Evolutionary conservation across 164 flowering plant species (phyloP).

Genomic region (Magnolia sinica): DNA sequence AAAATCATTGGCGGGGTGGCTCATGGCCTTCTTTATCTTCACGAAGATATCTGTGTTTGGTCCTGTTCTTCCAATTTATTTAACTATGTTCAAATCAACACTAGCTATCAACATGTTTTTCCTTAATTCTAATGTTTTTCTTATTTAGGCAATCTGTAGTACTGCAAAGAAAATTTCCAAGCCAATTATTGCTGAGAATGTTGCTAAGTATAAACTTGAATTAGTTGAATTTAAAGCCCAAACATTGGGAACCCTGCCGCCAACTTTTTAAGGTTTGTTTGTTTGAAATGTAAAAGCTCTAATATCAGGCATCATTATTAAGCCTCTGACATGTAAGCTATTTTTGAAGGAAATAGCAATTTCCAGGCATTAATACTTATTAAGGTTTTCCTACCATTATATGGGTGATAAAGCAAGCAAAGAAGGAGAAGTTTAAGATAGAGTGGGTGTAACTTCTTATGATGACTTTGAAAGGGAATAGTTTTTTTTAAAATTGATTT

Average conservation of each 20-base stretch:
- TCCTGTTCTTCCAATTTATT: background rate
- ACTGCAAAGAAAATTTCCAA: conserved; percentile 68
- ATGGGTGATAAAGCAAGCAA: background rate
- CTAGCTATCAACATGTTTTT: background rate
- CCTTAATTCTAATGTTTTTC: background rate
- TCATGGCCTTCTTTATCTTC: conserved; percentile 82
- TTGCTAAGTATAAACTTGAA: conserved; percentile 86
- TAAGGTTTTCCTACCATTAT: background rate
- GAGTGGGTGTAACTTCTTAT: background rate
- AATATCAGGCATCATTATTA: no score
- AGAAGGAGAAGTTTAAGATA: background rate
- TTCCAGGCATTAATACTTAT: no score
- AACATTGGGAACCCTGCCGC: conserved; percentile 83
- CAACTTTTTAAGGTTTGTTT: conserved; percentile 74
- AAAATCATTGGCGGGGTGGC: no score
- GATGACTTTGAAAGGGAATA: background rate
- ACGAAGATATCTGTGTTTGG: conserved; percentile 52
- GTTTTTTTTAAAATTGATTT: background rate
- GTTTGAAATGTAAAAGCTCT: no score
- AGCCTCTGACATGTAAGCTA: no score
- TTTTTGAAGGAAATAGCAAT: no score
- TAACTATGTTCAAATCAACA: background rate
- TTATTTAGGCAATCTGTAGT: conserved; percentile 84
- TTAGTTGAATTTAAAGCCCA: conserved; percentile 84
- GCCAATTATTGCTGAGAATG: conserved; percentile 96